These are phyloP conservation scores for Solanum bulbocastanum DNA, from an alignment of 257 asterid species.

Conservation along the genomic window DNA sequence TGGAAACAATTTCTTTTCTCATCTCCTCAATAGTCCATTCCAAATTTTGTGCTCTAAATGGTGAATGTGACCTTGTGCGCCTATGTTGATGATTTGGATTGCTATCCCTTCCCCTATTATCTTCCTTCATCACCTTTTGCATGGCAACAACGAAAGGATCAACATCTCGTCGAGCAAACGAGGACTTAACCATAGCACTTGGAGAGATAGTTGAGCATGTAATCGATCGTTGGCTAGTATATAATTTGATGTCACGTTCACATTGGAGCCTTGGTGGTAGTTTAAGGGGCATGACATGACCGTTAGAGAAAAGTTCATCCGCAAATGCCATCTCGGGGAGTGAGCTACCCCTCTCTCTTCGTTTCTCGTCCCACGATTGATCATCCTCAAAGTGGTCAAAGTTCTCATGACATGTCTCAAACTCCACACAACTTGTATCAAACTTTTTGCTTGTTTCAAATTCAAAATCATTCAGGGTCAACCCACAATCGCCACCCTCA, in stretches of 20 bases:
- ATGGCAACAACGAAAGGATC: conserved; percentile 61
- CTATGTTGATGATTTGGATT: conserved; percentile 16
- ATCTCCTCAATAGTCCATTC: conserved; percentile 9
- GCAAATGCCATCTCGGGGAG: conserved; percentile 58
- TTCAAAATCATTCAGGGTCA: conserved; percentile 38
- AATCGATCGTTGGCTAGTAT: conserved; percentile 15
- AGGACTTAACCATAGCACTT: conserved; percentile 23
- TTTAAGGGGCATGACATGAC: conserved; percentile 61
- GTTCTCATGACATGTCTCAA: neutral
- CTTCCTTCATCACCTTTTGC: conserved; percentile 48
- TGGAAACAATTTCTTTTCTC: neutral
- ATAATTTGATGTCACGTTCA: conserved; percentile 2
- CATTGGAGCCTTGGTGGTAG: conserved; percentile 62
- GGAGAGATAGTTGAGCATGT: conserved; percentile 39
- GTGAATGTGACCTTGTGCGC: conserved; percentile 52
- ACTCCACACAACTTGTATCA: neutral
- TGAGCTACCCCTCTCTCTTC: conserved; percentile 28
- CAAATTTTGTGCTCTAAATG: conserved; percentile 13
- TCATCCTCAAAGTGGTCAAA: neutral
- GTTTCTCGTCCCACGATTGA: neutral
- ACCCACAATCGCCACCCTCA: neutral
- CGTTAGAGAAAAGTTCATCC: conserved; percentile 52
- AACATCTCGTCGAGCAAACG: conserved; percentile 27
- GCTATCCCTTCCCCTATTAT: conserved; percentile 36
- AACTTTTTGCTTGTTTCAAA: conserved; percentile 50